Evolutionary conservation across 1,139 yeast species (phyloP), one percentile per base, ranked within the genome.

Genomic region (Kodamaea fungicola): DNA sequence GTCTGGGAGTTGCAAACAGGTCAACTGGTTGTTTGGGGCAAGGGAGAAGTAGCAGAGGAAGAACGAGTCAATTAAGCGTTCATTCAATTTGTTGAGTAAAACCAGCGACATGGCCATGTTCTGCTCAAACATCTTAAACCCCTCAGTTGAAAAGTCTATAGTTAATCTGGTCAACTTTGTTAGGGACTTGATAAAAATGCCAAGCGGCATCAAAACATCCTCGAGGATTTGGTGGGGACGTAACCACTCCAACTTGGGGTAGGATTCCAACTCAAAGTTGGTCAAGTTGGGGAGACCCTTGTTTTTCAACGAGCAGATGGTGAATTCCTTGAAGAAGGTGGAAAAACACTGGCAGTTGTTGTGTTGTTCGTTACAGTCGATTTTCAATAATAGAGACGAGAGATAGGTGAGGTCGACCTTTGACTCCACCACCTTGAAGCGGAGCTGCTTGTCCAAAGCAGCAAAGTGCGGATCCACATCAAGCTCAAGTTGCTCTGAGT

Each of bases 121-220:
- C 38, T 49, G 51, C 38, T 61, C 70, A 49, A 65, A 65, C 70
- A 65, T 67, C 44, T 67, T 67, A 44, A 63, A 64, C 5, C 69
- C 68, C 1, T 67, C 67, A 0, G 71, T 64, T 2, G 66, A 54
- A 39, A 65, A 64, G 43, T 65, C 71, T 34, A 66, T 53, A 0
- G 61, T 51, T 19, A 67, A 45, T 25, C 62, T 44, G 6, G 50
- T 31, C 27, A 66, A 43, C 22, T 44, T 53, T 5, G 32, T 28
- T 34, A 66, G 51, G 1, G 64, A 49, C 31, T 54, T 51, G 13
- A 65, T 44, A 38, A 64, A 62, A 7, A 46, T 47, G 0, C 70
- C 67, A 30, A 66, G 46, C 1, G 72, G 73, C 0, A 60, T 54
- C 25, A 67, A 42, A 8, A 61, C 53, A 33, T 51, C 53, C 37